Evolutionary conservation across 208 protist species (phyloP), one percentile per base, ranked within the genome.

Genomic region (Trypanosoma theileri): DNA sequence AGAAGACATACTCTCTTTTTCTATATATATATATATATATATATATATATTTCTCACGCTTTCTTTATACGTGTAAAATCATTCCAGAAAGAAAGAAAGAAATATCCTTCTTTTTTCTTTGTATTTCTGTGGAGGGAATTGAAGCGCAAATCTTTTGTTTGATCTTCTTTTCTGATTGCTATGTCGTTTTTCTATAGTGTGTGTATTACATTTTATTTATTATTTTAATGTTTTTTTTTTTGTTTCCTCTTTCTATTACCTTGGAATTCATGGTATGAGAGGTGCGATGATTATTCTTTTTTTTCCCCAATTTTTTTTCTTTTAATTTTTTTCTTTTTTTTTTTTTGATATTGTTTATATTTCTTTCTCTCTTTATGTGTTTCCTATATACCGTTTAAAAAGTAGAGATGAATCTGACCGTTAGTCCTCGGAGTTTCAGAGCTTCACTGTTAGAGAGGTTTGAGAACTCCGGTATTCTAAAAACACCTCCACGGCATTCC

Each of bases 361-460:
- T 35, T 35, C 28, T 6, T 35, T 35, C 28, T 6, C 28, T 35
- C 28, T 35, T 35, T 35, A 35, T 35, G 28, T 35, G 19, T 10
- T 16, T 14, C 21, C 53, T 31, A 28, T 31, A 28, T 48, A 26
- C 24, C 53, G 0, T 10, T 40, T n/a, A 40, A 62, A 11, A 17
- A 24, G 57, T 40, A 62, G 24, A 16, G 53, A 13, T 77, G 72
- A 31, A 21, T 55, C 26, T 17, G 3, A 41, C 35, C 21, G 55
- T 79, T 46, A 70, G 56, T 42, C 80, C 80, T 10, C 59, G 71
- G 7, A 69, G 60, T 19, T 84, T 86, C 40, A 62, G 74, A 8
- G 66, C 28, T 35, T 35, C 28, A 35, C 28, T 35, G 28, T 35
- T 35, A 35, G 28, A 35, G 28, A 1, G 28, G 28, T 35, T 35